These are phyloP conservation scores for Umbelopsis sp. DNA, from an alignment of 192 early-diverging fungal genomes.

Conservation along the genomic window DNA sequence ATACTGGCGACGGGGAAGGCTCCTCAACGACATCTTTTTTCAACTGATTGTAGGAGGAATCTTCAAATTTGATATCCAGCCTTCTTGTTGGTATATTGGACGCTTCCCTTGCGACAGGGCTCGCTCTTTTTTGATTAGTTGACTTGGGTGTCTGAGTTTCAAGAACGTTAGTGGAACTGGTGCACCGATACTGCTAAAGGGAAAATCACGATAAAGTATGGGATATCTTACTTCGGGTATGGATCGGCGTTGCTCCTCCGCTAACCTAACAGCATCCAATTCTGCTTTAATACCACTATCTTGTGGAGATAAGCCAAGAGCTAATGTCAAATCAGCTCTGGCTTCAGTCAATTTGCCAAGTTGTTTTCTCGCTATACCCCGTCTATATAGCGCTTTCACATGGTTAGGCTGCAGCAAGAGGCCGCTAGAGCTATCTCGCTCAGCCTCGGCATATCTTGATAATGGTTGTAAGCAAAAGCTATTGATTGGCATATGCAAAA, in stretches of 20 bases:
- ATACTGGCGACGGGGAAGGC: not conserved
- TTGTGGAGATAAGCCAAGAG: not conserved
- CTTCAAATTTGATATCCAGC: not conserved
- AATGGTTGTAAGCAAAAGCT: not conserved
- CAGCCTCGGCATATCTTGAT: constrained; percentile 62
- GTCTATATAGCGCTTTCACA: constrained; percentile 80
- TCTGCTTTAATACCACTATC: not conserved
- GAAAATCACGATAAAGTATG: not conserved
- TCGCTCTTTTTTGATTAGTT: too few species aligned
- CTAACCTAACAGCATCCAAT: constrained; percentile 6
- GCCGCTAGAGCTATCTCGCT: constrained; percentile 66
- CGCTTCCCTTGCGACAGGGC: not conserved
- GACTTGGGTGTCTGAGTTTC: not conserved
- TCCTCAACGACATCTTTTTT: too few species aligned
- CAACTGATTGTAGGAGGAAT: not conserved
- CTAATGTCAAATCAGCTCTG: constrained; percentile 36
- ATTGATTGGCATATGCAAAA: not conserved
- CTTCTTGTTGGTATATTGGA: not conserved
- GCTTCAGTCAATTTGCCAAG: constrained; percentile 58
- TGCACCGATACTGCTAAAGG: not conserved
- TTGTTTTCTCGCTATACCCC: constrained; percentile 65
- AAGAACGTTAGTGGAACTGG: not conserved
- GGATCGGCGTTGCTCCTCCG: not conserved
- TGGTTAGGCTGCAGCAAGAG: constrained; percentile 66
- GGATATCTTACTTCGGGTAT: not conserved